Percentiles rank a stretch among this genome's conserved stretches.
These are phyloP conservation scores for Liriodendron chinense DNA, from an alignment of 164 flowering plant species.

Conservation along the genomic window DNA sequence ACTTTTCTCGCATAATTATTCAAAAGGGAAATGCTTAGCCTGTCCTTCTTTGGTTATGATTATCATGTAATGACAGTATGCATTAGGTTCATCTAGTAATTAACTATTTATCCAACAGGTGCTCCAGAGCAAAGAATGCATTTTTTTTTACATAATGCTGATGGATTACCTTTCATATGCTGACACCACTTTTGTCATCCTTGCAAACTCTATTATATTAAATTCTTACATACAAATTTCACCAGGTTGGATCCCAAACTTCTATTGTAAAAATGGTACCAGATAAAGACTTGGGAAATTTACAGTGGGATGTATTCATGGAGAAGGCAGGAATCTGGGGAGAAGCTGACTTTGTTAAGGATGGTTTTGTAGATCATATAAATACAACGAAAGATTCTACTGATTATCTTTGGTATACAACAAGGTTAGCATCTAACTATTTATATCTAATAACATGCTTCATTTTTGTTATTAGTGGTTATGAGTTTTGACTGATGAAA, in stretches of 20 bases:
- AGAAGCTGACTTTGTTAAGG: slow-evolving; percentile 57
- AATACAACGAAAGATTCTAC: slow-evolving; percentile 92
- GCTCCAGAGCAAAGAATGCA: neutral
- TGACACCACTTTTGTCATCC: neutral
- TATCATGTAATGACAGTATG: neutral
- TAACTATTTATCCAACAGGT: neutral
- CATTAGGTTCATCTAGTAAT: neutral
- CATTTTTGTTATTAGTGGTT: too few species aligned
- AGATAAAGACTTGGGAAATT: slow-evolving; percentile 31
- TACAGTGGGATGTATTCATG: slow-evolving; percentile 70
- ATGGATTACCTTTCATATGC: neutral
- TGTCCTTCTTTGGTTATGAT: too few species aligned
- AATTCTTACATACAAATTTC: slow-evolving; percentile 1
- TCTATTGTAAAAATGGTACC: slow-evolving; percentile 74
- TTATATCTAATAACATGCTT: neutral
- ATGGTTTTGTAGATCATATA: slow-evolving; percentile 82
- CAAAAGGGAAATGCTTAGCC: too few species aligned
- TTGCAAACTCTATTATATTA: neutral
- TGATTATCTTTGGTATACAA: slow-evolving; percentile 93
- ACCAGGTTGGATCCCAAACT: slow-evolving; percentile 72
- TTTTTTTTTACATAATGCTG: neutral
- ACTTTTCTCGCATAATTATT: too few species aligned
- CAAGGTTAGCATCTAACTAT: slow-evolving; percentile 56
- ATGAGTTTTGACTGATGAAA: too few species aligned
- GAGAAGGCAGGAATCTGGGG: slow-evolving; percentile 89